A percentile compares a stretch with the other conserved stretches of the same genome.
These are phyloP conservation scores for Coemansia sp. DNA, from an alignment of 192 early-diverging fungal genomes.

Conservation along the genomic window DNA sequence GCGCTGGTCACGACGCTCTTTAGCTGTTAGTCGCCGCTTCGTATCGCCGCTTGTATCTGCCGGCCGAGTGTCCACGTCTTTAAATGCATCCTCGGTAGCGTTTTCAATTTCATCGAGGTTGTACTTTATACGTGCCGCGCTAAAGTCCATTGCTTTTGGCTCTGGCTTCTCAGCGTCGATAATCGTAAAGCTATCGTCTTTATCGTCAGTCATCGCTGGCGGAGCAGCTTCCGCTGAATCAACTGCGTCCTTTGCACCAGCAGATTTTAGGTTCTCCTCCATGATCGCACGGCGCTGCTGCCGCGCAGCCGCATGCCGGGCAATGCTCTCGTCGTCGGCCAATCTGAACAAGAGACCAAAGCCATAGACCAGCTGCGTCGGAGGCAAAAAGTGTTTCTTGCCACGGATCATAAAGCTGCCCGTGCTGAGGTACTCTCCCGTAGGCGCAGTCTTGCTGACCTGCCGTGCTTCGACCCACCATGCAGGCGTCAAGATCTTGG, in stretches of 20 bases:
- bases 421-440: constrained; percentile 87
- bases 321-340: constrained; percentile 74
- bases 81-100: constrained; percentile 27
- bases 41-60: not conserved
- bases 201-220: constrained; percentile 7
- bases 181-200: constrained; percentile 7
- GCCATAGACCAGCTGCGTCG: constrained; percentile 93
- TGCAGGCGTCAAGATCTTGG: constrained; percentile 90
- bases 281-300: constrained; percentile 52
- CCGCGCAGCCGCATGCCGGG: constrained; percentile 70
- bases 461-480: constrained; percentile 92
- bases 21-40: constrained; percentile 68
- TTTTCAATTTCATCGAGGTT: constrained; percentile 55
- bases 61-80: constrained; percentile 5
- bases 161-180: not conserved
- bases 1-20: constrained; percentile 79
- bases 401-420: constrained; percentile 93
- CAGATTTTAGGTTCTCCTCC: constrained; percentile 27
- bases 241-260: not conserved
- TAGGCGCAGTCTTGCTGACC: constrained; percentile 86
- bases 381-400: constrained; percentile 92
- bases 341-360: constrained; percentile 91
- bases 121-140: constrained; percentile 50
- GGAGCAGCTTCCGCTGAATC: not conserved
- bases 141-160: constrained; percentile 20